Conservation (phyloP, 2,329 filamentous ascomycete species). For the Leptographium wingfieldii region DNA sequence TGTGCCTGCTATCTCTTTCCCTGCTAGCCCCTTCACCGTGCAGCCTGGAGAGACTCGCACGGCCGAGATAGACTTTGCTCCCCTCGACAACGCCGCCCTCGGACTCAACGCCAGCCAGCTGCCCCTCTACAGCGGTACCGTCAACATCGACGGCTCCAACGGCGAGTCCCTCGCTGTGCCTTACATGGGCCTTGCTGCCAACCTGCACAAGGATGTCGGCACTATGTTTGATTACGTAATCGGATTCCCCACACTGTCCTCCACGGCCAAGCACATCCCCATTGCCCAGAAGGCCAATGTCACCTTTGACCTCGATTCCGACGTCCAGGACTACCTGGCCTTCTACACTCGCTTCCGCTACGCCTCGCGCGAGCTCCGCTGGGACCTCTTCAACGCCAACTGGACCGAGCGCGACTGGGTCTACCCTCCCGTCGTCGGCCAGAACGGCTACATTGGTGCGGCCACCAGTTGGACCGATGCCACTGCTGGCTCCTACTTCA, state of each 20-base stretch:
- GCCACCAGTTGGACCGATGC: constrained; percentile 9
- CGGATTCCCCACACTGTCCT: background rate
- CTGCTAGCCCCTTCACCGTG: constrained; percentile 13
- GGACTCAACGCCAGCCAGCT: constrained; percentile 12
- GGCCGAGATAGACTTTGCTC: constrained; percentile 16
- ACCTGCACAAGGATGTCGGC: constrained; percentile 3
- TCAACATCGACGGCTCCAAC: constrained; percentile 19
- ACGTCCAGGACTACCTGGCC: background rate
- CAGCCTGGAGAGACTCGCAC: constrained; percentile 15
- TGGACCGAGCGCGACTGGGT: constrained; percentile 5
- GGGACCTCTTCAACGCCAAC: constrained; percentile 15
- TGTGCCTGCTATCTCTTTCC: constrained; percentile 1
- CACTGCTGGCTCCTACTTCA: background rate
- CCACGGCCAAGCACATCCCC: background rate
- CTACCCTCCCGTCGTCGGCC: constrained; percentile 6
- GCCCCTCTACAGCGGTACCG: constrained; percentile 21
- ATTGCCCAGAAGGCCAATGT: background rate
- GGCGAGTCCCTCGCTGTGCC: constrained; percentile 21
- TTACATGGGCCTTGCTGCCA: constrained; percentile 14
- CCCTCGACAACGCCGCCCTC: constrained; percentile 8
- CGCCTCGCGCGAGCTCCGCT: constrained; percentile 14
- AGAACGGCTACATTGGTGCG: constrained; percentile 5
- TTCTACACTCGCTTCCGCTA: constrained; percentile 1
- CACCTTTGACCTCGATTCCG: background rate
- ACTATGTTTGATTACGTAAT: constrained; percentile 1